Evolutionary conservation across 179 eudicot species (phyloP).

Genomic region (Silene coronaria): DNA sequence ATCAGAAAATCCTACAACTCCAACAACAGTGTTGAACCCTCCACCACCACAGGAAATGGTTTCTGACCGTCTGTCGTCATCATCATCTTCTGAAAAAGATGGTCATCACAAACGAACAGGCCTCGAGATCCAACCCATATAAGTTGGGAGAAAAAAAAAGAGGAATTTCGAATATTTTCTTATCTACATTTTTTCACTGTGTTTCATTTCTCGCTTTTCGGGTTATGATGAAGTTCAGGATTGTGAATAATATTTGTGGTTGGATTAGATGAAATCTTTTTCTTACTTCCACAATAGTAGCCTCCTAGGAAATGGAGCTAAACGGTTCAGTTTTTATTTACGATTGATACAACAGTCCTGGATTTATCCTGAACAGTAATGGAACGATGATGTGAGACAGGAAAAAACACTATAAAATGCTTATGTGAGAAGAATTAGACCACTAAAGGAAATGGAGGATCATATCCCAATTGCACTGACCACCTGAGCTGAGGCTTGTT

Average conservation of each 20-base stretch:
- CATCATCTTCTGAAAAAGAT: conserved; percentile 26
- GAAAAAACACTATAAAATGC: too few relatives aligned
- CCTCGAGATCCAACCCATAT: conserved; percentile 35
- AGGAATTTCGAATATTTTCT: background rate
- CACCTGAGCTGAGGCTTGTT: background rate
- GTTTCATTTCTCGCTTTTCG: background rate
- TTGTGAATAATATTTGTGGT: conserved; percentile 4
- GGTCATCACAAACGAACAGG: conserved; percentile 25
- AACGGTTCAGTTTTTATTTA: too few relatives aligned
- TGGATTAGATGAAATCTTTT: background rate
- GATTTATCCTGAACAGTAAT: too few relatives aligned
- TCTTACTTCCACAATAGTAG: background rate
- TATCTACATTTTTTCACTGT: background rate
- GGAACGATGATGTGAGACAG: too few relatives aligned
- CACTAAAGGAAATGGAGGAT: too few relatives aligned
- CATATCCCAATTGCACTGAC: too few relatives aligned
- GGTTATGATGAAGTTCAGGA: background rate
- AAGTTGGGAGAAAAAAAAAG: background rate
- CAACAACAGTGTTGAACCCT: conserved; percentile 38
- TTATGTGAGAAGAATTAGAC: too few relatives aligned
- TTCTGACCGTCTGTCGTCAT: conserved; percentile 20
- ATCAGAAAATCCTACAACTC: conserved; percentile 27
- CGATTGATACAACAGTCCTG: too few relatives aligned
- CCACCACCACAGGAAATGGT: conserved; percentile 61
- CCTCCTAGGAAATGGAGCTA: too few relatives aligned